These are phyloP conservation scores for Pseudozyma tsukubaensis DNA, from an alignment of 1,284 basidiomycete species.

Conservation along the genomic window DNA sequence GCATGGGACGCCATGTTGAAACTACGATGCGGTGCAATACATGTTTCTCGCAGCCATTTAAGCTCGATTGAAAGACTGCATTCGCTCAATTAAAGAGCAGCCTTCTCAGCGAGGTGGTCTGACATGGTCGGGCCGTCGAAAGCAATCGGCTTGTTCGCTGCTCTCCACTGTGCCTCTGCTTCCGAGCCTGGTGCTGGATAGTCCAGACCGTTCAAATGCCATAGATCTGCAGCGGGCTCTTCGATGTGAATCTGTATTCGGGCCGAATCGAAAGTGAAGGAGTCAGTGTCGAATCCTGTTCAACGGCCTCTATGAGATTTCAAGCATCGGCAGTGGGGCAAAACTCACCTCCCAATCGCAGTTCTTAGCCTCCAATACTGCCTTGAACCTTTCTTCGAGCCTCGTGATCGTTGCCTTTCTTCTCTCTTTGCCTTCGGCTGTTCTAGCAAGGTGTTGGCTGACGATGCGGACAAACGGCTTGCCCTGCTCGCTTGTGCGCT, in stretches of 20 bases:
- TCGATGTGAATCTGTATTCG: conserved; percentile 35
- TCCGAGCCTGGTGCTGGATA: conserved; percentile 27
- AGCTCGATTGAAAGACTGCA: too few relatives aligned
- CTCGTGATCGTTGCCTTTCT: conserved; percentile 2
- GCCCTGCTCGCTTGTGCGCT: conserved; percentile 13
- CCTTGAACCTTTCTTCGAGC: conserved; percentile 14
- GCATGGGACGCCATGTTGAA: too few relatives aligned
- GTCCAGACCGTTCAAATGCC: conserved; percentile 21
- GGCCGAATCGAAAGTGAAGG: not conserved
- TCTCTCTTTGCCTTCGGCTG: conserved; percentile 14
- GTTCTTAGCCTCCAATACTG: conserved; percentile 15
- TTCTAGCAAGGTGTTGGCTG: conserved; percentile 26
- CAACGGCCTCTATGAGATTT: not conserved
- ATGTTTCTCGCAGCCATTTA: not conserved
- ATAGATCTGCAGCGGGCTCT: conserved; percentile 32
- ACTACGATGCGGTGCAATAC: too few relatives aligned
- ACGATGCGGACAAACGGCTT: conserved; percentile 38
- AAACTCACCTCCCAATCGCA: conserved; percentile 34
- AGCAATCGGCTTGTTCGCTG: conserved; percentile 20
- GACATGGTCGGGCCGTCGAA: conserved; percentile 32
- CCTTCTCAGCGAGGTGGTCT: conserved; percentile 16
- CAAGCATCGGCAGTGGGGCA: too few relatives aligned
- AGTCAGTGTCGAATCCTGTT: not conserved
- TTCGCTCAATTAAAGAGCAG: not conserved
- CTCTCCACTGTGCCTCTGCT: conserved; percentile 27